Evolutionary conservation across 2,329 filamentous ascomycete genomes (phyloP), one percentile per base, ranked within the genome.

Genomic region (Teratosphaeria viscida): DNA sequence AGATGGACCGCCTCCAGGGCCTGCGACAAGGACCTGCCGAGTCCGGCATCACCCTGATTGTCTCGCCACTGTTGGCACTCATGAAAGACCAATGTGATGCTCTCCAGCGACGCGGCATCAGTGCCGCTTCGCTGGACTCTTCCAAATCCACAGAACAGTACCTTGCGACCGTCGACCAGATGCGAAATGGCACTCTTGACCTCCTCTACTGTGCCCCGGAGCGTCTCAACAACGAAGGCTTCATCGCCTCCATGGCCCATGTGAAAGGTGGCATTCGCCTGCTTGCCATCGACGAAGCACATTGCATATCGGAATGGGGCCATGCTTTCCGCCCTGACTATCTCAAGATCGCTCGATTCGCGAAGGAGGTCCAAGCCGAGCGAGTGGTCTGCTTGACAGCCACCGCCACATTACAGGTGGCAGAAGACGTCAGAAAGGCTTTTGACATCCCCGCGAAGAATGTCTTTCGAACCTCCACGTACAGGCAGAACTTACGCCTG

Each of bases 271-370:
- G 82, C 6, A 75, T 85, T 1, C 78, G 83, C 2, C 70, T 85
- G 4, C 70, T 85, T 77, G 94, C 97, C 57, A 95, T 99, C 63
- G 94, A 99, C 66, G 94, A 99, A 75, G 94, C 94, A 16, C 94
- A 99, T 73, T 99, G 94, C 73, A 92, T 99, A 29, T 97, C 94
- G 73, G 92, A 99, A 77, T 99, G 94, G 94, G 94, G 94, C 0
- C 94, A 99, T 67, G 94, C 99, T 72, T 99, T 99, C 71, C 85
- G 94, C 54, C 92, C 92, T 0, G 92, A 97, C 71, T 99, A 99
- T 77, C 0, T 85, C 85, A 65, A 96, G 95, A 73, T 83, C 83
- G 37, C 79, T 97, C 4, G 90, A 60, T 78, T 96, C 53, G 83
- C 92, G 54, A 73, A 77, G 49, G 83, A 82, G 57, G 92, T 92